These are phyloP conservation scores for Fusarium nodosum DNA, from an alignment of 2,329 filamentous ascomycete genomes.

Conservation along the genomic window DNA sequence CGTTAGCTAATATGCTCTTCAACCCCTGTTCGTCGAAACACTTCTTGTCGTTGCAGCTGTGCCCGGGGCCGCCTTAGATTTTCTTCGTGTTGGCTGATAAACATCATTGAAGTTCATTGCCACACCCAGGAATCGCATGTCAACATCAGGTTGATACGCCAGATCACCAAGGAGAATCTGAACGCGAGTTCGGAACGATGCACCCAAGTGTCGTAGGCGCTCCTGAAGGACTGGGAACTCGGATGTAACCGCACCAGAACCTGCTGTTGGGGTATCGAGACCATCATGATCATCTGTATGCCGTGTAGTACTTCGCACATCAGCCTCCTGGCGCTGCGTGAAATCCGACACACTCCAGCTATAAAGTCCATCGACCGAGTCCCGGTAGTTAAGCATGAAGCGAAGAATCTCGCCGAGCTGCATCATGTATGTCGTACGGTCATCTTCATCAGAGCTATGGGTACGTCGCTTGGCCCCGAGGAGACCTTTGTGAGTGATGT, in stretches of 20 bases:
- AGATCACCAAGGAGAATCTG: constrained; percentile 89
- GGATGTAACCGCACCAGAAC: constrained; percentile 68
- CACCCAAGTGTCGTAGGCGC: constrained; percentile 78
- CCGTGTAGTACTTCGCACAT: constrained; percentile 77
- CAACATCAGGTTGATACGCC: constrained; percentile 91
- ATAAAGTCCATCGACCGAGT: constrained; percentile 93
- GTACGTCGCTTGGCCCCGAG: constrained; percentile 76
- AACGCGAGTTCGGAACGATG: constrained; percentile 81
- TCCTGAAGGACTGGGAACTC: constrained; percentile 81
- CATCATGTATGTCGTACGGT: constrained; percentile 82
- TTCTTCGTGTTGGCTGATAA: constrained; percentile 81
- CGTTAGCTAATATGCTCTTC: constrained; percentile 26
- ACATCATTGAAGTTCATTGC: constrained; percentile 99
- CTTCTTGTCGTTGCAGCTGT: constrained; percentile 42
- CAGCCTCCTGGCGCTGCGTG: constrained; percentile 87
- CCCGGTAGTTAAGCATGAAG: constrained; percentile 93
- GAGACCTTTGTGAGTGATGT: constrained; percentile 95
- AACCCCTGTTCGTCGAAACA: constrained; percentile 47
- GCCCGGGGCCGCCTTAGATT: constrained; percentile 60
- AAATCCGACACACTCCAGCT: constrained; percentile 96
- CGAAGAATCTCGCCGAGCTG: constrained; percentile 94
- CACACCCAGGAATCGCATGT: constrained; percentile 95
- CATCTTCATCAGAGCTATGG: constrained; percentile 69
- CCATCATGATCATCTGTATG: constrained; percentile 47
- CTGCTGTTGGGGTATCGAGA: constrained; percentile 46